Conservation (phyloP, 106 monocot genomes). For the Vanilla planifolia region DNA sequence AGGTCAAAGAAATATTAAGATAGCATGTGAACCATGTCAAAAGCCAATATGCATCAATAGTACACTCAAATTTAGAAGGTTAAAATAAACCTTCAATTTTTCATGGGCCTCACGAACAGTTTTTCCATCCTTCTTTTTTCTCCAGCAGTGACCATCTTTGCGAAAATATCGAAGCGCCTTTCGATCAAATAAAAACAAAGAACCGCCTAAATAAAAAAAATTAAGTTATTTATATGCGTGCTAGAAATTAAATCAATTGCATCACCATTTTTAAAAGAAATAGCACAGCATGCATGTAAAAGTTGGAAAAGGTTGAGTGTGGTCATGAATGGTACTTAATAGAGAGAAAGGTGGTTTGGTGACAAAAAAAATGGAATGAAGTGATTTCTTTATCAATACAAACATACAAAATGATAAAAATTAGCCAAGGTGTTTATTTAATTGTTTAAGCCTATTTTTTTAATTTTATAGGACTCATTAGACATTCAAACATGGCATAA, state of each 20-base stretch:
- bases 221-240: constrained; percentile 1
- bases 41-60: too few species aligned
- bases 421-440: too few species aligned
- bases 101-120: constrained; percentile 77
- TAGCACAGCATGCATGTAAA: neutral
- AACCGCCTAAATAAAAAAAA: constrained; percentile 42
- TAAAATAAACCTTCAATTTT: constrained; percentile 57
- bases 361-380: neutral
- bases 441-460: too few species aligned
- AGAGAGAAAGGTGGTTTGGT: neutral
- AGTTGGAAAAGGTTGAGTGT: too few species aligned
- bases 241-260: neutral
- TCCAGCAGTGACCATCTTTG: constrained; percentile 64
- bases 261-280: neutral
- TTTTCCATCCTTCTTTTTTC: constrained; percentile 72
- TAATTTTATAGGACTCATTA: too few species aligned
- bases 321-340: too few species aligned
- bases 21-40: too few species aligned
- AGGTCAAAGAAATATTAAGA: too few species aligned
- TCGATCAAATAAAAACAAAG: constrained; percentile 62
- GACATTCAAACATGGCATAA: too few species aligned
- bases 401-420: too few species aligned
- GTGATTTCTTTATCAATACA: neutral
- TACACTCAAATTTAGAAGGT: too few species aligned
- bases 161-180: constrained; percentile 59